Evolutionary conservation across 768 basidiomycete genomes (phyloP), one percentile per base, ranked within the genome.

Genomic region (Macrolepiota dolichaula): DNA sequence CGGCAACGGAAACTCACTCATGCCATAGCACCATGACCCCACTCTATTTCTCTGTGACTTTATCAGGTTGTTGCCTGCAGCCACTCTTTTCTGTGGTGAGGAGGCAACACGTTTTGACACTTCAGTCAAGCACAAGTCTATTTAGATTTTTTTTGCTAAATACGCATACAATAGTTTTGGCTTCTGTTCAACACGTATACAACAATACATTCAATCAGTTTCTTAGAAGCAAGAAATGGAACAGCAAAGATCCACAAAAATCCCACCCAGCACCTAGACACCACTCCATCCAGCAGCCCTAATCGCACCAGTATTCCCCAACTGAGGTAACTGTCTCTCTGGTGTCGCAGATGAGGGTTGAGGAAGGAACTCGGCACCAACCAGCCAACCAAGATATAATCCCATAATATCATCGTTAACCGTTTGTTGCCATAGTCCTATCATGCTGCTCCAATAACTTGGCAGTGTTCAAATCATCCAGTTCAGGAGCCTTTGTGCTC

Each of bases 311-410:
- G 67, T 51, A 57, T 73, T 73, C 1, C 58, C 69, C 58, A 91
- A 67, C 55, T 69, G 67, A 4, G 90, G 89, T 27, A 91, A 70
- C 6, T 65, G 57, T 68, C 81, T 84, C 55, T 73, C 71, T 32
- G 79, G 73, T 2, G 67, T 66, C 1, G 65, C 40, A 10, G 68
- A 62, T 7, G 77, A 71, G 4, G 92, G 86, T 5, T 77, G 66
- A 5, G 85, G 83, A 54, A 99, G 76, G 79, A 98, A 98, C 4
- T 77, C 90, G 4, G 90, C 94, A 2, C 83, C 83, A 42, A 98
- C 82, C 19, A 98, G 80, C 97, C 97, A 99, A 6, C 94, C 85
- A 17, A 99, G 75, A 72, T 99, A 99, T 66, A 85, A 76, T 0
- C 94, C 96, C 81, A 97, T 85, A 53, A 95, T 73, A 22, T 77